Base-by-base conservation (phyloP, 345 rosid species). In the Bruguiera sexangula region DNA sequence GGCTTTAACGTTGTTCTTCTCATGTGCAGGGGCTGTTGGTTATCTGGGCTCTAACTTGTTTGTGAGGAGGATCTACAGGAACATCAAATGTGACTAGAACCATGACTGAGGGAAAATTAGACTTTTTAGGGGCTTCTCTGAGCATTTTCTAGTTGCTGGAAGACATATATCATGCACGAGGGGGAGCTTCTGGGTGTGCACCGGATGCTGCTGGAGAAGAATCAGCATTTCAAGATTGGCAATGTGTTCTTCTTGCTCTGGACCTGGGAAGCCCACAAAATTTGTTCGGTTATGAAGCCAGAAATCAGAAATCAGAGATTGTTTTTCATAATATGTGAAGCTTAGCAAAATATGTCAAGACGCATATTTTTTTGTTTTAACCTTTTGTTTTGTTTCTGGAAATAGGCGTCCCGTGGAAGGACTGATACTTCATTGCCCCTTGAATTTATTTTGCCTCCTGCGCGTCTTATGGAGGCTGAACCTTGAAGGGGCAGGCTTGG, bases 21-120 rank as follows among this genome's bases (percentile, higher is more conserved):
- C 7, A 7, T 51, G 39, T 76, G 79, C 87, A 92, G 98, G 98
- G 65, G 98, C 98, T 73, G 96, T 92, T 61, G 98, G 98, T 52
- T 88, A 85, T 68, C 77, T 92, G n/a, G 98, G 98, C 39, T 92
- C 98, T 11, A 88, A 92, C 77, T 80, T 92, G 85, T 92, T 92
- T 67, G 96, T 92, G 78, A 84, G 98, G 83, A 88, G 96, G 83
- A 92, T 92, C 83, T 92, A 92, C 85, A 92, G 94, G 75, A 92
- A 92, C 89, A 92, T 92, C 85, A 92, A 92, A 78, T 92, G 98
- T 73, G 98, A 92, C 80, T 92, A 87, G 83, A 74, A 55, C 31
- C 31, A 21, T 19, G 46, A 6, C 30, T 13, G 10, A 18, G 15
- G n/a, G 65, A 24, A 51, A 77, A 57, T 26, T 27, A 10, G 73